phyloP scores from a whole-genome alignment of 495 filamentous ascomycete species.

The Aspergillus cavernicola region DNA sequence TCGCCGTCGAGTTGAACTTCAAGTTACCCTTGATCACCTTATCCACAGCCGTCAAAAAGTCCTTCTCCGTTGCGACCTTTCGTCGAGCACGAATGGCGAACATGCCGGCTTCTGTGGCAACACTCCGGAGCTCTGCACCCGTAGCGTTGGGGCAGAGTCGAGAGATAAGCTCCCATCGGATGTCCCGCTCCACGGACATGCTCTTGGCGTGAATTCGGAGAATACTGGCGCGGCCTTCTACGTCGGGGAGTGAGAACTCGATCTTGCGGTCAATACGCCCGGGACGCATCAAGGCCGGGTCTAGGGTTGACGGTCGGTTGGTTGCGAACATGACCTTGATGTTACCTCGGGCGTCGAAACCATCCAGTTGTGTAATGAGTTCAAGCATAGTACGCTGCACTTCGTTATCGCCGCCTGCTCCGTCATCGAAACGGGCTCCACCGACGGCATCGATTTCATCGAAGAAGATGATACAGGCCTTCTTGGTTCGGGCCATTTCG shows the following conservation, averaged over 20 bases:
- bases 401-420: conserved; percentile 96
- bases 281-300: conserved; percentile 94
- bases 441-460: conserved; percentile 98
- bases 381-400: conserved; percentile 99
- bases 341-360: conserved; percentile 95
- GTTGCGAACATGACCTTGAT: conserved; percentile 99
- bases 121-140: conserved; percentile 88
- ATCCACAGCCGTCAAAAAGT: conserved; percentile 95
- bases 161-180: conserved; percentile 97
- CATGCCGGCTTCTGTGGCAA: conserved; percentile 99
- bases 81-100: conserved; percentile 94
- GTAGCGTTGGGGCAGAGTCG: conserved; percentile 95
- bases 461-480: conserved; percentile 99
- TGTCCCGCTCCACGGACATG: conserved; percentile 98
- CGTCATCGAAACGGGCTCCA: conserved; percentile 97
- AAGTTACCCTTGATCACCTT: conserved; percentile 99
- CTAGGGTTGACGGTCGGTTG: conserved; percentile 91
- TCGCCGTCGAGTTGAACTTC: conserved; percentile 98
- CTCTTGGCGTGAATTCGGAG: conserved; percentile 98
- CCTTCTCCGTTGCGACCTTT: conserved; percentile 99
- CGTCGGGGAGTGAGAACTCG: conserved; percentile 94
- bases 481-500: conserved; percentile 99
- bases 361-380: conserved; percentile 95
- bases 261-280: conserved; percentile 99
- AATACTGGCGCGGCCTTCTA: conserved; percentile 96